Evolutionary conservation across 2,329 filamentous ascomycete genomes (phyloP).

Genomic region (Shiraia bambusicola): DNA sequence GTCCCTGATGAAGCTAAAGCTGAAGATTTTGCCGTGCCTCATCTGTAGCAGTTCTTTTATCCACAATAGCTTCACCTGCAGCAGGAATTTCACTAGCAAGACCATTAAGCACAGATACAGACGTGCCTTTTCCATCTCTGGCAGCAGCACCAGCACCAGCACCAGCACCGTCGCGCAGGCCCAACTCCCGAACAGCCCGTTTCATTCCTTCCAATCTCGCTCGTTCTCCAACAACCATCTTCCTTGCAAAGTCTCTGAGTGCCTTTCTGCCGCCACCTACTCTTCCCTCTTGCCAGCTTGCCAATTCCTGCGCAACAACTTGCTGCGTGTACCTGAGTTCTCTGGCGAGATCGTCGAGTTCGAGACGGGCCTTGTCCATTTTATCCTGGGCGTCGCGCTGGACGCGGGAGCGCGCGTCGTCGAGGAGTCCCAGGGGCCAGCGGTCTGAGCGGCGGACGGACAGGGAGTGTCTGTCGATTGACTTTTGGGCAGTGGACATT

Average conservation of each 20-base stretch:
- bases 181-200: slow-evolving; percentile 68
- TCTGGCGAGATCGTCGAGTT: slow-evolving; percentile 72
- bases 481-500: slow-evolving; percentile 72
- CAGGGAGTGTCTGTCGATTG: slow-evolving; percentile 75
- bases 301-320: slow-evolving; percentile 86
- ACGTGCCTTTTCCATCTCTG: neutral
- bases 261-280: slow-evolving; percentile 74
- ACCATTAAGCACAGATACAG: no score
- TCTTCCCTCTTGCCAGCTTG: slow-evolving; percentile 90
- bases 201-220: slow-evolving; percentile 78
- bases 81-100: no score
- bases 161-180: neutral
- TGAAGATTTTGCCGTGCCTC: no score
- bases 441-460: slow-evolving; percentile 72
- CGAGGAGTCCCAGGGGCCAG: slow-evolving; percentile 79
- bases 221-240: slow-evolving; percentile 77
- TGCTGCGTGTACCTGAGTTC: slow-evolving; percentile 92
- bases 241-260: slow-evolving; percentile 72
- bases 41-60: no score
- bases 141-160: neutral
- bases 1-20: no score
- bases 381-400: slow-evolving; percentile 84
- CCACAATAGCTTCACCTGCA: no score
- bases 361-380: slow-evolving; percentile 67
- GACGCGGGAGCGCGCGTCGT: slow-evolving; percentile 80